phyloP scores from a whole-genome alignment of 2,329 filamentous ascomycete genomes.

The Leptosphaerulina australis region DNA sequence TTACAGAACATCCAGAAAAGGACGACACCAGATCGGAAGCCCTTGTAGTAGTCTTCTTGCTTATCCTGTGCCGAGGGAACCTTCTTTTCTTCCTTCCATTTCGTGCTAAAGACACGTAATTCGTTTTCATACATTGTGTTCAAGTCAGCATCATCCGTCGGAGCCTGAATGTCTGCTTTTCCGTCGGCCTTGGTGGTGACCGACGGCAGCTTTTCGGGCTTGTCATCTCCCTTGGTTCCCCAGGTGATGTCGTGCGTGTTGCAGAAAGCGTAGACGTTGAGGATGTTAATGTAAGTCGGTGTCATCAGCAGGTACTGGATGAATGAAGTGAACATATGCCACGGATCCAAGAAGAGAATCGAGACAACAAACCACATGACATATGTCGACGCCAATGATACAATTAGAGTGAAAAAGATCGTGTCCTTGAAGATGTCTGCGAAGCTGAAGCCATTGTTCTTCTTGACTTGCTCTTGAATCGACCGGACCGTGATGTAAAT shows the following conservation, averaged over 20 bases:
- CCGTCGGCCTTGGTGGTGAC: slow-evolving; percentile 91
- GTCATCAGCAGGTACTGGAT: slow-evolving; percentile 93
- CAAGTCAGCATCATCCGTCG: slow-evolving; percentile 89
- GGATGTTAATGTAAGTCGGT: slow-evolving; percentile 95
- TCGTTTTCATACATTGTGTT: slow-evolving; percentile 95
- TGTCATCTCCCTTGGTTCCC: slow-evolving; percentile 98
- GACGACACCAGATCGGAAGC: slow-evolving; percentile 90
- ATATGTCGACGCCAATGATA: slow-evolving; percentile 91
- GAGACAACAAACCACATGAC: slow-evolving; percentile 91
- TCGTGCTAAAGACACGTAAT: slow-evolving; percentile 72
- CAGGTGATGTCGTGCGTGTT: slow-evolving; percentile 98
- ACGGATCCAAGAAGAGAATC: slow-evolving; percentile 94
- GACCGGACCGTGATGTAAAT: slow-evolving; percentile 91
- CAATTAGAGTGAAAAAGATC: slow-evolving; percentile 90
- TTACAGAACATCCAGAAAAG: slow-evolving; percentile 97
- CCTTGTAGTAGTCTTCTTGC: slow-evolving; percentile 98
- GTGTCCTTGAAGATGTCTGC: slow-evolving; percentile 80
- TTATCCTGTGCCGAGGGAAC: slow-evolving; percentile 69
- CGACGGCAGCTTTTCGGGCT: slow-evolving; percentile 85
- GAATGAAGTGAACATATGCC: slow-evolving; percentile 98
- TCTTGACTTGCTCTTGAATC: slow-evolving; percentile 71
- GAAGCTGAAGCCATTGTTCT: slow-evolving; percentile 69
- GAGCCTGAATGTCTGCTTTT: slow-evolving; percentile 86
- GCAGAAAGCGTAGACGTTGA: slow-evolving; percentile 99
- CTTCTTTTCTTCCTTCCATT: slow-evolving; percentile 75